phyloP scores from a whole-genome alignment of 1,284 basidiomycete species.

The Abortiporus biennis region DNA sequence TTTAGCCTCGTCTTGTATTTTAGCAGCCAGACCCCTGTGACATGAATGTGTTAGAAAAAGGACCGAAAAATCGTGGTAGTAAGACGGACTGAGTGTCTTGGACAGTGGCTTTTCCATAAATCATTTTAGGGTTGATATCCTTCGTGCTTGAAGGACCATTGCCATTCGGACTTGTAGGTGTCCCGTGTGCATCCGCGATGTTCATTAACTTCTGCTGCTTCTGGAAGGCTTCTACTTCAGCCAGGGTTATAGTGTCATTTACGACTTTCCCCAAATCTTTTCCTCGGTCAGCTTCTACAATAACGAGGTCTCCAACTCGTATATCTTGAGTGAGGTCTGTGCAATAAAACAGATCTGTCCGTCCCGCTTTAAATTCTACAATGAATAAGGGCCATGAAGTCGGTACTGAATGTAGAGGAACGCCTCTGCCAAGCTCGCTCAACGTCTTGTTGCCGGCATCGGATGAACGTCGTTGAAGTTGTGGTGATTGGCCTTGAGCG shows the following conservation, averaged over 20 bases:
- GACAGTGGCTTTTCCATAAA: slow-evolving; percentile 86
- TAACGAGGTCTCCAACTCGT: slow-evolving; percentile 84
- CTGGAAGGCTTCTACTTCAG: slow-evolving; percentile 89
- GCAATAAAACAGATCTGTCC: slow-evolving; percentile 92
- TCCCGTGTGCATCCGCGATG: slow-evolving; percentile 32
- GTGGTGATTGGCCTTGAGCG: slow-evolving; percentile 20
- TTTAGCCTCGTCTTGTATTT: slow-evolving; percentile 88
- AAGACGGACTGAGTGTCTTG: slow-evolving; percentile 78
- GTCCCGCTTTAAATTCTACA: slow-evolving; percentile 95
- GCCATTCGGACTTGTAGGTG: slow-evolving; percentile 53
- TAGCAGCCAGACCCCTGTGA: slow-evolving; percentile 64
- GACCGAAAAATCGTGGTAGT: not conserved
- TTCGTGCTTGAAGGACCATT: slow-evolving; percentile 47
- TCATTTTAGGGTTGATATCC: slow-evolving; percentile 95
- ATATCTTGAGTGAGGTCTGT: slow-evolving; percentile 64
- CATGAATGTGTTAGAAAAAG: slow-evolving; percentile 6
- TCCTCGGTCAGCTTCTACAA: slow-evolving; percentile 95
- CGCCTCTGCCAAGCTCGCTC: slow-evolving; percentile 81
- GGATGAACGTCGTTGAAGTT: slow-evolving; percentile 41
- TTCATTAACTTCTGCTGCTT: slow-evolving; percentile 52
- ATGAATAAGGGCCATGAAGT: slow-evolving; percentile 88
- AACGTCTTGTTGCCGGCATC: slow-evolving; percentile 39
- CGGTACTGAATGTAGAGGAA: slow-evolving; percentile 81
- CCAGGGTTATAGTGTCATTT: slow-evolving; percentile 85
- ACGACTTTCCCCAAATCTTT: slow-evolving; percentile 89